Base-by-base conservation (phyloP, 2,329 filamentous ascomycete species). In the Stenocarpella maydis region DNA sequence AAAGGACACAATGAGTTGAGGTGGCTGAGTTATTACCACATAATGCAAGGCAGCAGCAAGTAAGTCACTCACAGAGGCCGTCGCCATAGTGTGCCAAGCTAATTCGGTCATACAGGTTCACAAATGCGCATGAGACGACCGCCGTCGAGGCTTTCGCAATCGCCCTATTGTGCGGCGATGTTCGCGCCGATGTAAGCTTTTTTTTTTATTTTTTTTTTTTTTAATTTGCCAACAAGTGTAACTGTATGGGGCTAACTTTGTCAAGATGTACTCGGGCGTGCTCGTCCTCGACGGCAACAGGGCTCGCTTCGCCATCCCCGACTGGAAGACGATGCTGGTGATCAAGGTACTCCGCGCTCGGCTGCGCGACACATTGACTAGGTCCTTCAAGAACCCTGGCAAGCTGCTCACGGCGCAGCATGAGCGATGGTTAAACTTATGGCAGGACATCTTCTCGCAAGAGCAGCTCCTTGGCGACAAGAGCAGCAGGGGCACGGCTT, bases 1-100 rank as follows among this genome's bases (percentile, higher is more conserved):
- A 94, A 94, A 77, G 87, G 85, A 9, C 84, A 84, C 70, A 82
- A 85, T 55, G 88, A 90, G 49, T 82, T 94, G 47, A 91, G 90
- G 76, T 98, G 93, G 90, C 83, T 99, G 53, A 96, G 93, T 0
- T 99, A 97, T 79, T 98, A 98, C 81, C 92, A 97, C 78, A 97
- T 98, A 73, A 97, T 98, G 93, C 95, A 98, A 79, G 47, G 24
- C 4, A 17, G 41, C 53, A 41, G 28, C 28, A 43, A 28, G 64
- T 50, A 24, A 60, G 69, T 76, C 63, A 74, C 28, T 65, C 66
- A 15, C 31, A 9, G 2, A 17, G 6, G 2, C 9, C 15, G 12
- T 41, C 8, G 39, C 17, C 37, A 4, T 14, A 12, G 26, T 8
- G 4, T n/a, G 5, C 28, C 6, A 69, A 63, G 69, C 76, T 80